Evolutionary conservation across 1,284 basidiomycete genomes (phyloP).

Genomic region (Bondarzewia mesenterica): DNA sequence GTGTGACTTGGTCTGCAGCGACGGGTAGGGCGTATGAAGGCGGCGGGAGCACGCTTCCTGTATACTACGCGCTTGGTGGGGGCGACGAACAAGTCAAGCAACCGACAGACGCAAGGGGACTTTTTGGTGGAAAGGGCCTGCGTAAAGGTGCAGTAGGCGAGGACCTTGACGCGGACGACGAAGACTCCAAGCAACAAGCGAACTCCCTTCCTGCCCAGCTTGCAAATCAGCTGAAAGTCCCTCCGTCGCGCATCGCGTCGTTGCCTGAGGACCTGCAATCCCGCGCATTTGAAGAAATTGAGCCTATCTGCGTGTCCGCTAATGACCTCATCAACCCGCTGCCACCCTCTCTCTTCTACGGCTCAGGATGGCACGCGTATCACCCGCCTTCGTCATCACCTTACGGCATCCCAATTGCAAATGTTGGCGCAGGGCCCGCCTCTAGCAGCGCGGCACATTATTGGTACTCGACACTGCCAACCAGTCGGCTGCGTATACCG

Average conservation of each 20-base stretch:
- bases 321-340: slow-evolving; percentile 94
- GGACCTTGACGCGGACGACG: slow-evolving; percentile 11
- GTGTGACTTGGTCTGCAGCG: slow-evolving; percentile 62
- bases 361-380: slow-evolving; percentile 78
- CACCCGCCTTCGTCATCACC: slow-evolving; percentile 47
- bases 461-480: slow-evolving; percentile 79
- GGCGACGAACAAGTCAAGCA: slow-evolving; percentile 20
- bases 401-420: slow-evolving; percentile 16
- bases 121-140: slow-evolving; percentile 69
- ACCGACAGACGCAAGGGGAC: slow-evolving; percentile 40
- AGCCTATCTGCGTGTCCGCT: slow-evolving; percentile 85
- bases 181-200: slow-evolving; percentile 10
- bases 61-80: slow-evolving; percentile 27
- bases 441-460: slow-evolving; percentile 55
- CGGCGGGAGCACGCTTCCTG: slow-evolving; percentile 46
- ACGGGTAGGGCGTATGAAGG: slow-evolving; percentile 47
- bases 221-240: slow-evolving; percentile 43
- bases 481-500: slow-evolving; percentile 70
- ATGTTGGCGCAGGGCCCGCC: slow-evolving; percentile 27
- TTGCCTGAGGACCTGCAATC: slow-evolving; percentile 45
- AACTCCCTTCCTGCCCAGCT: slow-evolving; percentile 19
- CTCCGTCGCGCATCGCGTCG: slow-evolving; percentile 66
- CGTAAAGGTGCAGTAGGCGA: slow-evolving; percentile 45
- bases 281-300: slow-evolving; percentile 71
- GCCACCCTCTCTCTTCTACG: slow-evolving; percentile 82